A percentile compares a stretch with the other conserved stretches of the same genome.
Evolutionary conservation across 2,329 filamentous ascomycete species (phyloP).

Genomic region (Dendrostoma leiphaemia): DNA sequence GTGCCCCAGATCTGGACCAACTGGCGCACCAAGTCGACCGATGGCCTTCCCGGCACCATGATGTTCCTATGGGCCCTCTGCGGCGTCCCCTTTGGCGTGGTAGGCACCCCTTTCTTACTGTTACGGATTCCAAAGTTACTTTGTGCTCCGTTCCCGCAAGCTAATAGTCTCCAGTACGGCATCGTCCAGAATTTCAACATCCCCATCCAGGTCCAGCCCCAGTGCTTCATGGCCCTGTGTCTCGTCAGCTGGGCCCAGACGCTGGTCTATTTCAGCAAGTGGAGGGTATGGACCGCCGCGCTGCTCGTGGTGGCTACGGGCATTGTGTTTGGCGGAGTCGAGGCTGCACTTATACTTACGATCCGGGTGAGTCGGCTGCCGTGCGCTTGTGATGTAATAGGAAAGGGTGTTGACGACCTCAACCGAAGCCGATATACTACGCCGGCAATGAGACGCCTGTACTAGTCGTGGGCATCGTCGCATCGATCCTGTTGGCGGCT

Average conservation of each 20-base stretch:
- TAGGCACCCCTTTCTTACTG: too few relatives aligned
- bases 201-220: conserved; percentile 42
- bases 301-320: conserved; percentile 38
- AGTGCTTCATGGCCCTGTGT: conserved; percentile 37
- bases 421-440: conserved; percentile 55
- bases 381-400: too few relatives aligned
- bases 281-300: conserved; percentile 44
- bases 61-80: conserved; percentile 63
- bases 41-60: conserved; percentile 59
- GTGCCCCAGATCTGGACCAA: conserved; percentile 56
- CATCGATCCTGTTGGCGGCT: conserved; percentile 52
- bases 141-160: too few relatives aligned
- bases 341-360: conserved; percentile 55
- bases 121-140: too few relatives aligned
- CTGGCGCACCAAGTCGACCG: conserved; percentile 58
- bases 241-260: conserved; percentile 38
- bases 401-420: too few relatives aligned
- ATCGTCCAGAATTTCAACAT: conserved; percentile 41
- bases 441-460: conserved; percentile 53
- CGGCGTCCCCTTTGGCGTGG: conserved; percentile 40
- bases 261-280: conserved; percentile 40
- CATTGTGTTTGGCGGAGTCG: conserved; percentile 48
- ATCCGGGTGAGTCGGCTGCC: conserved; percentile 41
- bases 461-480: conserved; percentile 55
- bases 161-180: too few relatives aligned